phyloP scores from a whole-genome alignment of 2,329 filamentous ascomycete genomes.

The Thelonectria olida region DNA sequence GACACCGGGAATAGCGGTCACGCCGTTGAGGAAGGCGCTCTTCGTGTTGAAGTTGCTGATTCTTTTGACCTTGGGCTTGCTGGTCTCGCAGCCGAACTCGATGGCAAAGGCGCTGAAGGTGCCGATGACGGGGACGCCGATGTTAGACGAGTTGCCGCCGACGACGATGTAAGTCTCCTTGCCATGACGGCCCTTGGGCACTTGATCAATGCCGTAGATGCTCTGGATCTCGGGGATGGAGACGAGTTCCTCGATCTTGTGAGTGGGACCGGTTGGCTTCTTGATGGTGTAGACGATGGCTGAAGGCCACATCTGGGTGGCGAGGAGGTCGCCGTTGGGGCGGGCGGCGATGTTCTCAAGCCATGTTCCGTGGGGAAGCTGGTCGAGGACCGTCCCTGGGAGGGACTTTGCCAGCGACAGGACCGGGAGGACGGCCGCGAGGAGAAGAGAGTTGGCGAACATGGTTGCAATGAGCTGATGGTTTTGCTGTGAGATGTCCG shows the following conservation, averaged over 20 bases:
- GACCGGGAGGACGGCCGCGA: constrained; percentile 1
- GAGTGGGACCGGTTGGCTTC: constrained; percentile 5
- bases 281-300: constrained; percentile 26
- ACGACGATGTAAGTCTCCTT: constrained; percentile 27
- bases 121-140: constrained; percentile 15
- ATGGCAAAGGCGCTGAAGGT: constrained; percentile 26
- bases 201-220: constrained; percentile 26
- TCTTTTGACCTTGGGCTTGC: constrained; percentile 13
- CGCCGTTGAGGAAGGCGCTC: constrained; percentile 16
- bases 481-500: neutral
- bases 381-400: constrained; percentile 16
- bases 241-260: constrained; percentile 24
- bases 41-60: constrained; percentile 16
- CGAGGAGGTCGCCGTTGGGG: constrained; percentile 27
- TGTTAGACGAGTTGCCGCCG: constrained; percentile 26
- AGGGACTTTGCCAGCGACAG: constrained; percentile 18
- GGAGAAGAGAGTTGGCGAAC: constrained; percentile 10
- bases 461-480: constrained; percentile 1
- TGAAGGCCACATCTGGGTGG: constrained; percentile 25
- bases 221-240: constrained; percentile 27
- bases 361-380: constrained; percentile 26
- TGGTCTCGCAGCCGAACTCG: constrained; percentile 1
- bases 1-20: constrained; percentile 20
- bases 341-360: constrained; percentile 33
- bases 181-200: neutral